These are phyloP conservation scores for Fragaria nilgerrensis DNA, from an alignment of 306 rosid genomes.

Conservation along the genomic window DNA sequence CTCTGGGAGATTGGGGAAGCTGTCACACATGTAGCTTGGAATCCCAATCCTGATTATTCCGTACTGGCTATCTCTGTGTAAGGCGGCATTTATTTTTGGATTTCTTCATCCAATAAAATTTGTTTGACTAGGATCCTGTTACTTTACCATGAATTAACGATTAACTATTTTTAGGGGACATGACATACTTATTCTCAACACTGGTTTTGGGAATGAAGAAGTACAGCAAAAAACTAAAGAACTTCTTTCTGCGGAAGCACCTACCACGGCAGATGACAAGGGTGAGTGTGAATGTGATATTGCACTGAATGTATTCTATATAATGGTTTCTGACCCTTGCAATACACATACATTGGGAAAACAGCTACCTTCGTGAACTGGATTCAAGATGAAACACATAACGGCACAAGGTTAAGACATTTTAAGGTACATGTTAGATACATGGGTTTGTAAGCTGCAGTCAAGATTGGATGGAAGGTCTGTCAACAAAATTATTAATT, in stretches of 20 bases:
- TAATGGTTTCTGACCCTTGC: conserved; percentile 26
- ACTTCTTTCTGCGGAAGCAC: conserved; percentile 54
- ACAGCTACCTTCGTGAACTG: conserved; percentile 56
- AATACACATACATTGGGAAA: conserved; percentile 26
- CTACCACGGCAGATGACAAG: conserved; percentile 47
- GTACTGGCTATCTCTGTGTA: conserved; percentile 72
- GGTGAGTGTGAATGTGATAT: conserved; percentile 45
- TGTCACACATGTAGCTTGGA: conserved; percentile 83
- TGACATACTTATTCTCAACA: conserved; percentile 65
- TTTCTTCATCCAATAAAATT: background rate
- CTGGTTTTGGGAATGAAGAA: conserved; percentile 76
- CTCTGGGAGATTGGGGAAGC: conserved; percentile 76
- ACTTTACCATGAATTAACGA: conserved; percentile 21
- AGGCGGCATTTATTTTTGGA: conserved; percentile 31
- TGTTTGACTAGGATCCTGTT: conserved; percentile 5
- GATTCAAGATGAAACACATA: conserved; percentile 70
- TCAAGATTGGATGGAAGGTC: conserved; percentile 10
- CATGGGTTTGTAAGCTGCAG: conserved; percentile 12
- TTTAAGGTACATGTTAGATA: conserved; percentile 56
- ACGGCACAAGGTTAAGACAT: conserved; percentile 72
- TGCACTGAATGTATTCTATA: conserved; percentile 13
- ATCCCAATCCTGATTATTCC: conserved; percentile 72
- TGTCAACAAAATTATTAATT: conserved; percentile 15
- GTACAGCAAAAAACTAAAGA: conserved; percentile 62
- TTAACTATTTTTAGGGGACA: conserved; percentile 54